Evolutionary conservation across 805 yeast genomes (phyloP).

Genomic region (Ogataea paradorogensis): DNA sequence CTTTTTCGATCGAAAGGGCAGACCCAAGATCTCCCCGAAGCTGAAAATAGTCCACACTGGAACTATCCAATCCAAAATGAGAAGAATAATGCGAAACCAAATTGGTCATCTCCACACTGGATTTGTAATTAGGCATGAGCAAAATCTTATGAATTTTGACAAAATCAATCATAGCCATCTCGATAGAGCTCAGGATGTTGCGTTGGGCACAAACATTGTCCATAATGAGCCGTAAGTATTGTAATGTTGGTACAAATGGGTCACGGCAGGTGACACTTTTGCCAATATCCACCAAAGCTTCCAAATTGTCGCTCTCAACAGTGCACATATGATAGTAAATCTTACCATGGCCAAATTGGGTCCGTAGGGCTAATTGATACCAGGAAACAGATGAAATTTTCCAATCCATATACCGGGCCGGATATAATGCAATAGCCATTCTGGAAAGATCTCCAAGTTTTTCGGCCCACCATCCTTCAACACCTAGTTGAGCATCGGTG

Average conservation of each 20-base stretch:
- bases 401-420: conserved; percentile 83
- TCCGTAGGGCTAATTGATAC: conserved; percentile 71
- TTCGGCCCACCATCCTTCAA: conserved; percentile 79
- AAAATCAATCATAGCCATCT: conserved; percentile 58
- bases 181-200: conserved; percentile 55
- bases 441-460: conserved; percentile 81
- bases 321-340: conserved; percentile 85
- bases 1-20: conserved; percentile 39
- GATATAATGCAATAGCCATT: conserved; percentile 83
- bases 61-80: conserved; percentile 65
- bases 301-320: conserved; percentile 72
- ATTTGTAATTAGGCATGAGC: conserved; percentile 55
- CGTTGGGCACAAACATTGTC: conserved; percentile 73
- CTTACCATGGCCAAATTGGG: conserved; percentile 81
- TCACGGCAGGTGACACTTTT: conserved; percentile 77
- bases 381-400: conserved; percentile 77
- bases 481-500: conserved; percentile 52
- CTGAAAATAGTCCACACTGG: conserved; percentile 61
- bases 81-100: conserved; percentile 63
- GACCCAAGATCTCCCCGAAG: conserved; percentile 38
- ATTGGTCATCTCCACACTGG: conserved; percentile 51
- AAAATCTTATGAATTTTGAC: conserved; percentile 67
- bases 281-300: conserved; percentile 76
- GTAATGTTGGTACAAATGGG: conserved; percentile 80
- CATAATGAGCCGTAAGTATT: conserved; percentile 71